Evolutionary conservation across 2,329 filamentous ascomycete genomes (phyloP).

Genomic region (Colletotrichum sp.): DNA sequence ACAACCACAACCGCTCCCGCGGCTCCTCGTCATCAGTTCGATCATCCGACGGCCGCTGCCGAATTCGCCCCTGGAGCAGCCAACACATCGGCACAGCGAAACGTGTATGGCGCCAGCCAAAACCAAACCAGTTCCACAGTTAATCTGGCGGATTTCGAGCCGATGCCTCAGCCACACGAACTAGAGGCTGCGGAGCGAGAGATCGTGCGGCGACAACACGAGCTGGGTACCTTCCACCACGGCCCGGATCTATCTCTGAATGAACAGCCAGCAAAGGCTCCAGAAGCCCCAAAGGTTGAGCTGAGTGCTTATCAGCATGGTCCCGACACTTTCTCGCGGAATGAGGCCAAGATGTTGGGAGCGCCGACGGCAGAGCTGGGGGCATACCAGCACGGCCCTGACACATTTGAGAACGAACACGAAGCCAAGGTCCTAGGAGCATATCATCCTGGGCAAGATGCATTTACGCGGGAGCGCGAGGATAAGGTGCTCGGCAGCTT

Average conservation of each 20-base stretch:
- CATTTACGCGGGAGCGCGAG: conserved; percentile 7
- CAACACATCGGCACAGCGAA: not conserved
- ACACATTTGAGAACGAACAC: conserved; percentile 13
- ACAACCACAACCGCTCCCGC: not conserved
- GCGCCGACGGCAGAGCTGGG: conserved; percentile 13
- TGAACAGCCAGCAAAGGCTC: not conserved
- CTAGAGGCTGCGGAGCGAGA: conserved; percentile 14
- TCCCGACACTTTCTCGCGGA: conserved; percentile 3
- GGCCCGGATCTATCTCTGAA: not conserved
- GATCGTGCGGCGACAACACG: conserved; percentile 11
- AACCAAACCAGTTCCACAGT: conserved; percentile 9
- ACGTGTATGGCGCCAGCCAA: not conserved
- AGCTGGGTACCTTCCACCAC: conserved; percentile 16
- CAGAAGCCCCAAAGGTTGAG: not conserved
- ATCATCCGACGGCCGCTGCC: not conserved
- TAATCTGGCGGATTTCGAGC: conserved; percentile 6
- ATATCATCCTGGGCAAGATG: not conserved
- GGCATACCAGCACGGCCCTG: conserved; percentile 14
- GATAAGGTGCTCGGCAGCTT: conserved; percentile 16
- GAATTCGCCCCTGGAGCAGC: conserved; percentile 9
- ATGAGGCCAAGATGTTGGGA: conserved; percentile 15
- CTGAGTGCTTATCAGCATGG: conserved; percentile 16
- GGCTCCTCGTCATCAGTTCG: conserved; percentile 9
- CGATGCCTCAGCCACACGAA: conserved; percentile 13
- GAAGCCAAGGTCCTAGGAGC: conserved; percentile 15